These are phyloP conservation scores for Fragaria vesca DNA, from an alignment of 306 rosid genomes.

Conservation along the genomic window DNA sequence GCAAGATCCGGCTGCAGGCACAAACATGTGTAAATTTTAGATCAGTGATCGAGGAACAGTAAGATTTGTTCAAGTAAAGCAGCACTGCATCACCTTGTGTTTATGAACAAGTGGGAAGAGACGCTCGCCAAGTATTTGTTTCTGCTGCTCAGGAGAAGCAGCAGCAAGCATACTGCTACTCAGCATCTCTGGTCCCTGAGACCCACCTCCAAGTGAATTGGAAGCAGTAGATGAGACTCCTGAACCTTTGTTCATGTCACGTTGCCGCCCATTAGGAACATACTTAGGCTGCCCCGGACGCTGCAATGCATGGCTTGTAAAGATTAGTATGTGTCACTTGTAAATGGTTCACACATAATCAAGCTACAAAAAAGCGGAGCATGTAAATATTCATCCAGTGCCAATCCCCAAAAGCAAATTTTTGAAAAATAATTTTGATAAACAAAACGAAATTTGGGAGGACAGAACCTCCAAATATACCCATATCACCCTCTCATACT, in stretches of 20 bases:
- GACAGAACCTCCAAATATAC: not conserved
- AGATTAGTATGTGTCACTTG: constrained; percentile 18
- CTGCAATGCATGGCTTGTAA: constrained; percentile 31
- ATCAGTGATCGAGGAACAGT: no score
- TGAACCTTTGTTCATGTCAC: constrained; percentile 53
- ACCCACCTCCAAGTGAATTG: constrained; percentile 41
- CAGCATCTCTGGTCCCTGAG: constrained; percentile 58
- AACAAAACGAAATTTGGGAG: not conserved
- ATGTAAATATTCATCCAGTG: not conserved
- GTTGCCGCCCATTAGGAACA: constrained; percentile 46
- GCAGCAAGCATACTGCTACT: constrained; percentile 67
- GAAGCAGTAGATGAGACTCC: constrained; percentile 49
- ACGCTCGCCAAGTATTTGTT: constrained; percentile 75
- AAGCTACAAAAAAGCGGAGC: not conserved
- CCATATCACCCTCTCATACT: not conserved
- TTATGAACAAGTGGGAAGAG: constrained; percentile 63
- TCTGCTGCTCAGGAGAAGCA: constrained; percentile 74
- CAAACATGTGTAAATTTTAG: not conserved
- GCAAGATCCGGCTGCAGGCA: constrained; percentile 65
- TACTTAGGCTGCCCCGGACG: constrained; percentile 53
- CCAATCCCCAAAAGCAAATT: not conserved
- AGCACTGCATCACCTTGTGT: constrained; percentile 44
- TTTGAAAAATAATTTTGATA: not conserved
- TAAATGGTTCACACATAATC: not conserved
- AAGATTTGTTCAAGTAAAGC: no score